These are phyloP conservation scores for Actinomortierella ambigua DNA, from an alignment of 371 early-diverging fungal species.

Conservation along the genomic window DNA sequence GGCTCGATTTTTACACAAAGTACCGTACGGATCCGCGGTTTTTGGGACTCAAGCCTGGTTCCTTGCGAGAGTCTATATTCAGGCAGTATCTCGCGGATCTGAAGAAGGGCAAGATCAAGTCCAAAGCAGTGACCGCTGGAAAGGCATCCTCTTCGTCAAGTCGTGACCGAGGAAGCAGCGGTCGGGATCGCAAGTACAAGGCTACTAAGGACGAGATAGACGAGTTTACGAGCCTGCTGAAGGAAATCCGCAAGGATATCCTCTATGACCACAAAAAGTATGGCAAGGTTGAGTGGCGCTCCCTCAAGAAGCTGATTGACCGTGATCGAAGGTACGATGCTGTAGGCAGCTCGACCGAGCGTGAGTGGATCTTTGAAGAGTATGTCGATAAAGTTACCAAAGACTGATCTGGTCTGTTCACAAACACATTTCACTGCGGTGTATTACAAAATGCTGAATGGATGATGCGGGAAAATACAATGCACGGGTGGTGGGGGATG, in stretches of 20 bases:
- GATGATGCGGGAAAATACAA: not conserved
- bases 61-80: slow-evolving; percentile 34
- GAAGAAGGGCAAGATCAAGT: slow-evolving; percentile 33
- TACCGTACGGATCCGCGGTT: slow-evolving; percentile 38
- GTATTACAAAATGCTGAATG: slow-evolving; percentile 6
- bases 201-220: slow-evolving; percentile 36
- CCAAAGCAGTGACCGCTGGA: not conserved
- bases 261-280: slow-evolving; percentile 38
- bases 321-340: slow-evolving; percentile 44
- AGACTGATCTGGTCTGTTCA: too few species aligned
- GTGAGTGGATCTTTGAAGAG: slow-evolving; percentile 36
- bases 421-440: too few species aligned
- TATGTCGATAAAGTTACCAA: slow-evolving; percentile 41
- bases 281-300: slow-evolving; percentile 41
- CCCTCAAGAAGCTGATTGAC: slow-evolving; percentile 39
- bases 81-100: slow-evolving; percentile 39
- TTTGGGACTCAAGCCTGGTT: slow-evolving; percentile 36
- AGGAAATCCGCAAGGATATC: slow-evolving; percentile 42
- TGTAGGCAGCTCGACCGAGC: slow-evolving; percentile 43
- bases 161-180: not conserved
- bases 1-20: slow-evolving; percentile 46
- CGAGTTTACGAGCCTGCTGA: slow-evolving; percentile 36
- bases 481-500: not conserved
- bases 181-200: slow-evolving; percentile 25
- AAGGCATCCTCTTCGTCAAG: slow-evolving; percentile 10